Evolutionary conservation across 2,329 filamentous ascomycete genomes (phyloP), one percentile per base, ranked within the genome.

Genomic region (Paraconiothyrium sp.): DNA sequence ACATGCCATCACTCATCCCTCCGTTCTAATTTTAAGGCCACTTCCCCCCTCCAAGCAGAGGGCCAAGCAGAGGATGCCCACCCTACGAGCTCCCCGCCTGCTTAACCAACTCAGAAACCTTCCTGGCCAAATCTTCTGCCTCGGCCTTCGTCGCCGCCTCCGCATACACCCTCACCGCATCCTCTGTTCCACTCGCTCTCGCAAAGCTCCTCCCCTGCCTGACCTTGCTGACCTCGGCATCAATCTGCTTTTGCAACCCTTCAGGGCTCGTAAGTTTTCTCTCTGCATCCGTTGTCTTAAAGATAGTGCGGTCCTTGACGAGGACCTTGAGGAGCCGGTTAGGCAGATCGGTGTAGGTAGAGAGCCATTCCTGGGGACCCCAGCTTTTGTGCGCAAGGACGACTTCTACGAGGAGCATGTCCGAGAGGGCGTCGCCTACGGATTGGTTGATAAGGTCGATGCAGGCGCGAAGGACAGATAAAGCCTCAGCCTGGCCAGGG

Each of bases 391-490:
- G 93, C 7, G 95, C 94, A 44, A 99, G 89, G 68, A 98, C 95
- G 37, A 94, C 92, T 81, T 99, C 95, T 43, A 98, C 94, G 74
- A 99, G 89, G 49, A 99, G 88, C 86, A 97, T 92, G 81, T 99
- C 95, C 0, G 93, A 97, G 60, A 99, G 87, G 50, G 95, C 95
- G 76, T 99, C 95, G 57, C 95, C 95, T 50, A 98, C 94, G 0
- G 95, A 95, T 83, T 99, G 95, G 85, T 99, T 99, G 84, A 99
- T 97, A 66, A 99, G 86, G 71, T 97, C 92, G 54, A 90, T 90
- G 57, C 97, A 86, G 11, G 93, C 94, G 57, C 88, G 86, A 0
- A 99, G 89, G 9, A 90, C 93, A 58, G 97, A 92, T 14, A 98
- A 87, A 1, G 94, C 92, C 71, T 93, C 91, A 76, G 94, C 92